Base-by-base conservation (phyloP, 2,329 filamentous ascomycete genomes). In the Dactylellina drechsleri region DNA sequence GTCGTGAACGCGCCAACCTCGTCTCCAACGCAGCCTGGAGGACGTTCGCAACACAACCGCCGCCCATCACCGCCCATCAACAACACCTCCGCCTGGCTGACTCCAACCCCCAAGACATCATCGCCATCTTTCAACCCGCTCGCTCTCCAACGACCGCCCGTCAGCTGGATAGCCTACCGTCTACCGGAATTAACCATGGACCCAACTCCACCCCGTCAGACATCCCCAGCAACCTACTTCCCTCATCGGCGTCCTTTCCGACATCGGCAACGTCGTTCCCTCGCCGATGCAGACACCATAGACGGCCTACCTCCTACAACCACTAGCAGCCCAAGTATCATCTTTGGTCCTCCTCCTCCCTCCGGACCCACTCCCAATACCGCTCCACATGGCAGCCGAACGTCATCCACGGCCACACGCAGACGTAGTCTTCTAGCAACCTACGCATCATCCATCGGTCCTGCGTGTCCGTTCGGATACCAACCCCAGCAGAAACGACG, bases 401-500 rank as follows among this genome's bases (percentile, higher is more conserved):
- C 31, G 31, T 36, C 43, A 12, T 36, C 65, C 20, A 49, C 36
- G 23, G 28, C 41, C 15, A 67, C 70, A 43, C 70, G 62, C 41
- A 49, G 70, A 16, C 58, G 70, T 49, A 66, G 57, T n/a, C 58
- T 74, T 13, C 53, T 64, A 18, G 62, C 70, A 6, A 36, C 31
- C 1, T 36, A 36, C 31, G 31, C 31, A 36, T 74, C 70, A 1
- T 66, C 70, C 8, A 67, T 59, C n/a, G 62, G 67, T 26, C 59
- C 66, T n/a, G 64, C 57, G n/a, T 61, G 62, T 47, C 62, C 70
- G 7, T 74, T 74, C 41, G 62, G 62, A 3, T 74, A 58, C 40
- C 70, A 74, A 13, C 70, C 70, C 41, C 70, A 62, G 12, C 66
- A 74, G 62, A 74, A 64, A 53, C 70, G 70, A 4, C 70, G 70